phyloP scores from a whole-genome alignment of 805 yeast species.

The Sugiyamaella qingdaonensis region DNA sequence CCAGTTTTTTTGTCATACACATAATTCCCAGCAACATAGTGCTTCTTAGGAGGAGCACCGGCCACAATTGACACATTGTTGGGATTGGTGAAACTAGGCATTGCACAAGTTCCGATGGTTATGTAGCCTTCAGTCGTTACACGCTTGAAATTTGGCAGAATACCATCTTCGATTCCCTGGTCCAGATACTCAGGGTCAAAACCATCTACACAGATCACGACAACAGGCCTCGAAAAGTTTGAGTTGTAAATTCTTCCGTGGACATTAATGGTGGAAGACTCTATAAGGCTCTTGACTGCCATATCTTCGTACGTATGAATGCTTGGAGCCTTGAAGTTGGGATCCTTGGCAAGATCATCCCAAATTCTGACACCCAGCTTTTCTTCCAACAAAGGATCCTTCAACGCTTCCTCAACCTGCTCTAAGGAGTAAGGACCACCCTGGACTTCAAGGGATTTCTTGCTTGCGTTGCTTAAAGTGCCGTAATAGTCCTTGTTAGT shows the following conservation, averaged over 20 bases:
- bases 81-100: slow-evolving; percentile 11
- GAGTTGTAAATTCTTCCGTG: background rate
- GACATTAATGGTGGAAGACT: background rate
- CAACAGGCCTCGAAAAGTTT: background rate
- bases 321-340: slow-evolving; percentile 9
- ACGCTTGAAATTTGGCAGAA: slow-evolving; percentile 2
- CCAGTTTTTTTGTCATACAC: slow-evolving; percentile 5
- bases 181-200: slow-evolving; percentile 10
- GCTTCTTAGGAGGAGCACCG: slow-evolving; percentile 6
- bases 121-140: background rate
- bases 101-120: slow-evolving; percentile 5
- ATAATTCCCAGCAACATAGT: slow-evolving; percentile 7
- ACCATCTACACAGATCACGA: slow-evolving; percentile 10
- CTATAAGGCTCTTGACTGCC: slow-evolving; percentile 10
- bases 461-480: slow-evolving; percentile 6
- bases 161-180: slow-evolving; percentile 4
- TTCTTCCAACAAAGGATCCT: slow-evolving; percentile 13
- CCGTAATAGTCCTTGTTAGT: slow-evolving; percentile 6
- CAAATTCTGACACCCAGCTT: slow-evolving; percentile 11
- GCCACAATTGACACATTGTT: slow-evolving; percentile 8
- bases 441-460: slow-evolving; percentile 10
- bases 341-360: slow-evolving; percentile 15
- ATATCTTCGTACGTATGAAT: slow-evolving; percentile 8
- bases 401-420: slow-evolving; percentile 7
- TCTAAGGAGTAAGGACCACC: slow-evolving; percentile 12